A percentile compares a stretch with the other conserved stretches of the same genome.
Evolutionary conservation across 75 land plant species (phyloP).

Genomic region (Pinus taeda): DNA sequence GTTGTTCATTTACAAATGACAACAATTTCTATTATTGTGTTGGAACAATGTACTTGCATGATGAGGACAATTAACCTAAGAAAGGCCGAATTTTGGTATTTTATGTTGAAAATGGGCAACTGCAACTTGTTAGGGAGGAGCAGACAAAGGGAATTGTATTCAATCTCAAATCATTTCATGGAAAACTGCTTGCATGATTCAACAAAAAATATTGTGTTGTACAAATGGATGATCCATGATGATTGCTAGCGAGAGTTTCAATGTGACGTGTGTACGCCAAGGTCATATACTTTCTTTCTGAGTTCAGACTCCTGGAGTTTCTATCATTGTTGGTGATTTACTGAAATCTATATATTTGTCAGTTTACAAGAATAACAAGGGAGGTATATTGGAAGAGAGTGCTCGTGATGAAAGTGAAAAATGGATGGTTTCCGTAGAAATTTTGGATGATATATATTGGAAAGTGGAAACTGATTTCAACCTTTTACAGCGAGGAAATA

Average conservation of each 20-base stretch:
- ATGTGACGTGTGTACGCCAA: constrained; percentile 93
- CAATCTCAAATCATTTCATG: constrained; percentile 75
- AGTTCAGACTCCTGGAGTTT: no score
- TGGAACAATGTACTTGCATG: constrained; percentile 93
- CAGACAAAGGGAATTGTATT: constrained; percentile 66
- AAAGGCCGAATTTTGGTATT: constrained; percentile 96
- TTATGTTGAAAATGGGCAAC: neutral
- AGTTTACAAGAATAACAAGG: constrained; percentile 63
- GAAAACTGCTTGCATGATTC: constrained; percentile 93
- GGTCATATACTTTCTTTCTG: constrained; percentile 32
- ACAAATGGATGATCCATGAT: constrained; percentile 92
- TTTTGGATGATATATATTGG: constrained; percentile 76
- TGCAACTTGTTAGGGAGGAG: constrained; percentile 76
- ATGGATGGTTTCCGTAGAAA: constrained; percentile 99
- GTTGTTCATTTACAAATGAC: constrained; percentile 96
- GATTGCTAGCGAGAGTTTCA: constrained; percentile 94
- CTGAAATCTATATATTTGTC: no score
- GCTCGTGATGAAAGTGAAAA: constrained; percentile 97
- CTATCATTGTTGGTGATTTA: no score
- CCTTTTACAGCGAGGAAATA: constrained; percentile 72
- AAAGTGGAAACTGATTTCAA: no score
- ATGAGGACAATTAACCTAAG: constrained; percentile 92
- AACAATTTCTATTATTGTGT: constrained; percentile 16
- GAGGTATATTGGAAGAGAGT: constrained; percentile 84
- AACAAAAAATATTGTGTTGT: constrained; percentile 97